Evolutionary conservation across 306 rosid species (phyloP).

Genomic region (Sicyos baderoa): DNA sequence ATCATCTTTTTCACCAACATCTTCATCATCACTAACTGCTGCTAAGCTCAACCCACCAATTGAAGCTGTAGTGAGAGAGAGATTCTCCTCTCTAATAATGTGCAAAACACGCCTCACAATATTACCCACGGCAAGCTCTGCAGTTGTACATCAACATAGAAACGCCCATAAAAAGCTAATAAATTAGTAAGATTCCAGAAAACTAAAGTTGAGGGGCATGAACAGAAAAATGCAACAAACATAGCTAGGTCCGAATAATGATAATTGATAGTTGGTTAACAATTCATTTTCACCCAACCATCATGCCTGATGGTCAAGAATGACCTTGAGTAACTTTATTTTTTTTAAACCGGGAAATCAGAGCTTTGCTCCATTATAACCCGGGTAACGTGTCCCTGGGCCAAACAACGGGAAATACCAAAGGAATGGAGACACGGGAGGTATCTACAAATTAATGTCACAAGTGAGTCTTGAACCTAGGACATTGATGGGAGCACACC

Average conservation of each 20-base stretch:
- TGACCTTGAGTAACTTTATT: too few relatives aligned
- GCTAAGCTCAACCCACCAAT: slow-evolving; percentile 67
- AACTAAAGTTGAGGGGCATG: neutral
- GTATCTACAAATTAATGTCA: too few relatives aligned
- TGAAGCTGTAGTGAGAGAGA: slow-evolving; percentile 78
- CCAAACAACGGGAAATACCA: too few relatives aligned
- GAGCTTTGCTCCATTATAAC: too few relatives aligned
- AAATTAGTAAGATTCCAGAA: slow-evolving; percentile 11
- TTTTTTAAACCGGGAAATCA: too few relatives aligned
- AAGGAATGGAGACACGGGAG: too few relatives aligned
- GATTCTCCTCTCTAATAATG: slow-evolving; percentile 90
- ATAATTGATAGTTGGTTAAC: slow-evolving; percentile 10
- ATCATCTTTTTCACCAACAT: slow-evolving; percentile 53
- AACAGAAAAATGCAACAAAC: neutral
- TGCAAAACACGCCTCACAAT: slow-evolving; percentile 93
- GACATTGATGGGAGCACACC: too few relatives aligned
- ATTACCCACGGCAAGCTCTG: slow-evolving; percentile 98
- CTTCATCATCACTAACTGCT: slow-evolving; percentile 75
- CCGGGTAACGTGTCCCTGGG: too few relatives aligned
- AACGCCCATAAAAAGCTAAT: slow-evolving; percentile 5
- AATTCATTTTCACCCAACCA: neutral
- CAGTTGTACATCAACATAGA: slow-evolving; percentile 26
- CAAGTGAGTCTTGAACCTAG: too few relatives aligned
- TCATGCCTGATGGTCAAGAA: too few relatives aligned
- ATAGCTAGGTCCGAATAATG: neutral